Evolutionary conservation across 495 filamentous ascomycete genomes (phyloP), one percentile per base, ranked within the genome.

Genomic region (Aspergillus leporis): DNA sequence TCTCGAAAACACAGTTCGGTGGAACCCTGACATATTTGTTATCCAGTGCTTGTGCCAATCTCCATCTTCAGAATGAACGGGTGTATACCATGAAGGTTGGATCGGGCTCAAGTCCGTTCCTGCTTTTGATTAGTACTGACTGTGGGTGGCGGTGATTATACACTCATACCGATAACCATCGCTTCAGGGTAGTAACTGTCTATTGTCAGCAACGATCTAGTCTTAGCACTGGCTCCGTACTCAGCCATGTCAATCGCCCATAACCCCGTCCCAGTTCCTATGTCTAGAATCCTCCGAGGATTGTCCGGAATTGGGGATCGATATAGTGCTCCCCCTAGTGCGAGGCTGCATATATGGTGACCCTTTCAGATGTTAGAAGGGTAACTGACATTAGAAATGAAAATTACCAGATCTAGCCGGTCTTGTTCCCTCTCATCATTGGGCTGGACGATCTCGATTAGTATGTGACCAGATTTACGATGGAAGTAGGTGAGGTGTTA

Each of bases 331-430:
- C 71, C 79, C 16, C 74, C 69, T 50, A 82, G 73, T 18, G 75
- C 58, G 43, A 77, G 60, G 36, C 73, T 76, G 53, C 80, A 61
- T 45, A 84, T 70, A 43, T 78, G 74, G 55, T 83, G 75, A 61
- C 85, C 81, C 58, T 62, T 41, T 28, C 5, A n/a, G 52, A 14
- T 4, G 34, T 54, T 28, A 54, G 52, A 13, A n/a, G 14, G 16
- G 38, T 41, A 28, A n/a, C n/a, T n/a, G 43, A 31, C 18, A 43
- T 18, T n/a, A 31, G 63, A 80, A 75, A 41, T 3, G 3, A 76
- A 75, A 62, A 87, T 78, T 57, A 82, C 75, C 56, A 88, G 69
- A 52, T 89, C 86, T 57, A 89, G 78, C 31, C 87, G 78, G 51
- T 88, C 85, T 64, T 87, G 83, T 68, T 90, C 86, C 10, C 68